phyloP scores from a whole-genome alignment of 1,139 yeast genomes.

The Magnusiomyces magnusii region DNA sequence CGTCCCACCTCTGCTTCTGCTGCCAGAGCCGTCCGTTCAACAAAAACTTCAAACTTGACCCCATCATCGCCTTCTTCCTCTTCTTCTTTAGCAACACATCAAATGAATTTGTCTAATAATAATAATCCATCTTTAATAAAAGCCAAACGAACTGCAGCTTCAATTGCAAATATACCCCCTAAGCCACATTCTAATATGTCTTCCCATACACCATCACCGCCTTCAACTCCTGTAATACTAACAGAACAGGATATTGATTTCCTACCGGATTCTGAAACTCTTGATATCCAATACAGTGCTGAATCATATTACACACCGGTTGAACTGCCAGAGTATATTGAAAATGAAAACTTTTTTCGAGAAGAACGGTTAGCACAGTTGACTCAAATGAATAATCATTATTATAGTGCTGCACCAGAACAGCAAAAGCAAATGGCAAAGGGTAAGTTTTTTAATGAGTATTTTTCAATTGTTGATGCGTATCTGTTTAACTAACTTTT shows the following conservation, averaged over 20 bases:
- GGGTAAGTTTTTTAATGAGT: not conserved
- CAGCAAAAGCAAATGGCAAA: not conserved
- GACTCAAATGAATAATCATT: not conserved
- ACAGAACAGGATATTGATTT: constrained; percentile 6
- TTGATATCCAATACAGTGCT: not conserved
- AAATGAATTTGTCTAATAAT: not conserved
- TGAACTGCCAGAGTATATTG: not conserved
- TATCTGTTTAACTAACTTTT: not conserved
- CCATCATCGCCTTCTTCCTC: not conserved
- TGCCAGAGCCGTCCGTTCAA: not conserved
- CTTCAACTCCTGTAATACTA: not conserved
- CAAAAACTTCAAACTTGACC: not conserved
- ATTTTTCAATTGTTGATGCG: not conserved
- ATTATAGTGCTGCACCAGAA: not conserved
- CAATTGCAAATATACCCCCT: not conserved
- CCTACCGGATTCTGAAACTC: not conserved
- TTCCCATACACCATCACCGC: not conserved
- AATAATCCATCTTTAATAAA: not conserved
- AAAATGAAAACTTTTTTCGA: not conserved
- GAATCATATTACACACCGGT: constrained; percentile 1
- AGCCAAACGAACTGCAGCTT: not conserved
- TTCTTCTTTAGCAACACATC: not conserved
- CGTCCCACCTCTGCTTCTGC: constrained; percentile 3
- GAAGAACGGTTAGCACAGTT: not conserved
- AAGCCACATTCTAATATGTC: not conserved